These are phyloP conservation scores for Picocystis salinarum DNA, from an alignment of 139 green algal genomes.

Conservation along the genomic window DNA sequence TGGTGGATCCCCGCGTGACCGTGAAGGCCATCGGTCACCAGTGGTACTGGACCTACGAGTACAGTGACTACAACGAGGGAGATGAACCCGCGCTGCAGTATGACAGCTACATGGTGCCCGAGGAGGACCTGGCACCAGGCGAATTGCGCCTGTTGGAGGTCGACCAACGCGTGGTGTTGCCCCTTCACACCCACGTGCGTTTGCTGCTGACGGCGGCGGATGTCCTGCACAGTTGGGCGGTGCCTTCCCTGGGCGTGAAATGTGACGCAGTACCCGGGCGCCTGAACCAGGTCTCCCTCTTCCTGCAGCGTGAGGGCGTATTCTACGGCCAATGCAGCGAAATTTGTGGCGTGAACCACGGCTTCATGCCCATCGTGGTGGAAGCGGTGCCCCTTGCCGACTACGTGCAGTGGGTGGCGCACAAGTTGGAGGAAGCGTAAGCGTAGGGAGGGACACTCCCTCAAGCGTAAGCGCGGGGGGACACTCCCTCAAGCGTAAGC, in stretches of 20 bases:
- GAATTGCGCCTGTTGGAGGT: too few relatives aligned
- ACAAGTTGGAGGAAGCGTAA: conserved; percentile 12
- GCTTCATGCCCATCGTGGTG: conserved; percentile 31
- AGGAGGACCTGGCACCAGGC: conserved; percentile 23
- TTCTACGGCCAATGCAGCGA: conserved; percentile 34
- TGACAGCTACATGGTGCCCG: conserved; percentile 38
- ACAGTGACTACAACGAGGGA: conserved; percentile 28
- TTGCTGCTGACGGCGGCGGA: conserved; percentile 26
- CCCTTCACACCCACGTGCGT: too few relatives aligned
- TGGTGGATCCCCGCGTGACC: conserved; percentile 29
- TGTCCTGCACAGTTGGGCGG: conserved; percentile 29
- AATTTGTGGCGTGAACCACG: conserved; percentile 27
- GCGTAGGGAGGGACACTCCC: too few relatives aligned
- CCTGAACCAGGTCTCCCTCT: conserved; percentile 22
- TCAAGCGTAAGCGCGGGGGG: too few relatives aligned
- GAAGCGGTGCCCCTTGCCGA: conserved; percentile 3
- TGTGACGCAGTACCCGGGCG: conserved; percentile 27
- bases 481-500: too few relatives aligned
- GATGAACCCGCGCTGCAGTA: conserved; percentile 22
- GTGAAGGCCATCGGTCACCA: conserved; percentile 34
- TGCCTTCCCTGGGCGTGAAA: conserved; percentile 28
- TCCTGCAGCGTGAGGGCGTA: conserved; percentile 24
- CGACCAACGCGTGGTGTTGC: too few relatives aligned
- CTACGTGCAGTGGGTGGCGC: conserved; percentile 36
- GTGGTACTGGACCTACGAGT: conserved; percentile 38